These are phyloP conservation scores for Coemansia sp. DNA, from an alignment of 192 early-diverging fungal genomes.

Conservation along the genomic window DNA sequence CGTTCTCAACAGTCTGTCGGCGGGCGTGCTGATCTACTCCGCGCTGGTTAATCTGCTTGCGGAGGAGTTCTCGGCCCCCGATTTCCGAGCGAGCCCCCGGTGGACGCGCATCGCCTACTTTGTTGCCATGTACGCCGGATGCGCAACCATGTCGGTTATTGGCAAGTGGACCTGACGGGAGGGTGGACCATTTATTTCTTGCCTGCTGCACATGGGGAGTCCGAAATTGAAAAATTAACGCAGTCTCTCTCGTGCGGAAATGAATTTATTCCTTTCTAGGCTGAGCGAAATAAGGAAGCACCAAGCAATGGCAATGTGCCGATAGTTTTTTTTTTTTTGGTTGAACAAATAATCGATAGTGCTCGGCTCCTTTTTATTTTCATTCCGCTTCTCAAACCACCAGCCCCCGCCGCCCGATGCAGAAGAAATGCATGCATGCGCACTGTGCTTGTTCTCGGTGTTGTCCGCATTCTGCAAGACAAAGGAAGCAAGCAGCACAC, in stretches of 20 bases:
- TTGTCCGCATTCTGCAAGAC: too few relatives aligned
- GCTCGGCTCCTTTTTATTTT: too few relatives aligned
- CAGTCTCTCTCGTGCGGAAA: neutral
- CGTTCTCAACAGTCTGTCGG: constrained; percentile 74
- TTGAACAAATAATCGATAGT: too few relatives aligned
- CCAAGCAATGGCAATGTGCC: neutral
- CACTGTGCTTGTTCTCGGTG: too few relatives aligned
- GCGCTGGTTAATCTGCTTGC: constrained; percentile 74
- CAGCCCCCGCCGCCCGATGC: too few relatives aligned
- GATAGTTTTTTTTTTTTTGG: neutral
- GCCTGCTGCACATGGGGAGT: neutral
- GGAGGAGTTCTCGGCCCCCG: constrained; percentile 61
- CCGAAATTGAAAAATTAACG: too few relatives aligned
- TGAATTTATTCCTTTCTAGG: neutral
- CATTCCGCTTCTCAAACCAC: too few relatives aligned
- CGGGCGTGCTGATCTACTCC: constrained; percentile 81
- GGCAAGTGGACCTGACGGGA: constrained; percentile 68
- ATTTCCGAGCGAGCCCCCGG: constrained; percentile 48
- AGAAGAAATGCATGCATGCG: too few relatives aligned
- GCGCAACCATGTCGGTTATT: constrained; percentile 75
- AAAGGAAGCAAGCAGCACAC: too few relatives aligned
- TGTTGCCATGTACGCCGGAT: constrained; percentile 67
- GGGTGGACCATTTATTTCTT: neutral
- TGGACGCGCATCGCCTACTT: constrained; percentile 56
- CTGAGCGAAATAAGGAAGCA: neutral